A percentile compares a stretch with the other conserved stretches of the same genome.
These are phyloP conservation scores for Hysterangium stoloniferum DNA, from an alignment of 768 basidiomycete genomes.

Conservation along the genomic window DNA sequence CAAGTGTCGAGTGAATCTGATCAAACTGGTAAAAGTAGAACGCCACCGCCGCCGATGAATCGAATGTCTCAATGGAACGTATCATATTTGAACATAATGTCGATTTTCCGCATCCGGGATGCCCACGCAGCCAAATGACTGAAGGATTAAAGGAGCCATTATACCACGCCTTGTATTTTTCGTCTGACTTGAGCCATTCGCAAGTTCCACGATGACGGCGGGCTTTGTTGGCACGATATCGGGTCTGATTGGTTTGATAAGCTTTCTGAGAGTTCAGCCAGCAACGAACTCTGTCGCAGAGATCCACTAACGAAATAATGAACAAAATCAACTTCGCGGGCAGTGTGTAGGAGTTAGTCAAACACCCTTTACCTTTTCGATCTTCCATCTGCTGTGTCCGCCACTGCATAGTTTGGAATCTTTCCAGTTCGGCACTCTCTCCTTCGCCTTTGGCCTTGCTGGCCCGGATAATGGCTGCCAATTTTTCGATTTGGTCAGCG, in stretches of 20 bases:
- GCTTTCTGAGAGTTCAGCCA: background rate
- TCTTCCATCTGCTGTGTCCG: background rate
- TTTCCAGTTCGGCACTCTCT: background rate
- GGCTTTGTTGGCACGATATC: background rate
- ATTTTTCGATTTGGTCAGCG: background rate
- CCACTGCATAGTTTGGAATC: background rate
- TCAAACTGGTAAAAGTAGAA: slow-evolving; percentile 6
- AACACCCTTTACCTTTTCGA: too few species aligned
- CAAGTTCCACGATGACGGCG: background rate
- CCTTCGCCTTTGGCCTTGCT: background rate
- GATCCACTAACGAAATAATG: background rate
- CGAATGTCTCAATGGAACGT: background rate
- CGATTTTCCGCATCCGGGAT: slow-evolving; percentile 3
- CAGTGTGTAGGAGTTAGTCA: background rate
- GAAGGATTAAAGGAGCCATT: background rate
- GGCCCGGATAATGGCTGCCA: background rate
- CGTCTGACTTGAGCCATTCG: background rate
- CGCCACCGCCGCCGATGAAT: background rate
- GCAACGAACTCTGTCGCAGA: background rate
- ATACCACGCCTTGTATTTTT: background rate
- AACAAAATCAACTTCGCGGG: background rate
- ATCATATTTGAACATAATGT: background rate
- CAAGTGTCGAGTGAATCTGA: background rate
- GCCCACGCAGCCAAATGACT: background rate
- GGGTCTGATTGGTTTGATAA: background rate